Conservation (phyloP, 768 basidiomycete species). For the Leccinum ochraceum region DNA sequence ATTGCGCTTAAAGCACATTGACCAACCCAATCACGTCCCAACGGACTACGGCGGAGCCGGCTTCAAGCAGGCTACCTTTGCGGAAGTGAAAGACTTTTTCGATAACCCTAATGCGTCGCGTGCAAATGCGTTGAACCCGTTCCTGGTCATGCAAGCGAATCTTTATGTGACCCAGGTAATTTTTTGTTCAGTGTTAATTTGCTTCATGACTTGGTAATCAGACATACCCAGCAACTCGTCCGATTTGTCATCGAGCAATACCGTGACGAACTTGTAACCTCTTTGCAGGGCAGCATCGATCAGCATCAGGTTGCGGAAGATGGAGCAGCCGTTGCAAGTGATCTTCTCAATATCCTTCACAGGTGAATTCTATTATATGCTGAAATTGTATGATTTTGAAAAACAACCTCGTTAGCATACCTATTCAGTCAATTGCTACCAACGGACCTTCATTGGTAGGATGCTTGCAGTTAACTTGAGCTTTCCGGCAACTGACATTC, state of each 20-base stretch:
- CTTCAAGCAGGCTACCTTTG: slow-evolving; percentile 82
- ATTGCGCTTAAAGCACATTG: slow-evolving; percentile 64
- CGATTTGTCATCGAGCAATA: slow-evolving; percentile 93
- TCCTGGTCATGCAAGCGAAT: slow-evolving; percentile 91
- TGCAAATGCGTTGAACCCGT: slow-evolving; percentile 84
- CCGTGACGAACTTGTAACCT: slow-evolving; percentile 77
- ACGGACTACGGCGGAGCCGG: slow-evolving; percentile 67
- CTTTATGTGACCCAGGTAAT: slow-evolving; percentile 88
- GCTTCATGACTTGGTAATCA: background rate
- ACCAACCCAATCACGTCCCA: slow-evolving; percentile 48
- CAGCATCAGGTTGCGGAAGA: slow-evolving; percentile 69
- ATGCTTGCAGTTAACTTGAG: background rate
- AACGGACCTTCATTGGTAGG: slow-evolving; percentile 78
- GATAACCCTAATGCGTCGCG: slow-evolving; percentile 87
- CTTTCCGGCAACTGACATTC: slow-evolving; percentile 1
- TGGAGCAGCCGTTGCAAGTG: slow-evolving; percentile 82
- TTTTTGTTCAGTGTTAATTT: background rate
- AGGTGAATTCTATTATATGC: slow-evolving; percentile 43
- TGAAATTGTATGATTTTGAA: background rate
- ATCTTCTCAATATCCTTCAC: slow-evolving; percentile 83
- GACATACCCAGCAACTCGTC: slow-evolving; percentile 74
- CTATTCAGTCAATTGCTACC: slow-evolving; percentile 89
- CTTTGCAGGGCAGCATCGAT: slow-evolving; percentile 63
- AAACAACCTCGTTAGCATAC: slow-evolving; percentile 55
- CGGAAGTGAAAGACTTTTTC: slow-evolving; percentile 89